Base-by-base conservation (phyloP, 192 early-diverging fungal species). In the Coemansia sp. region DNA sequence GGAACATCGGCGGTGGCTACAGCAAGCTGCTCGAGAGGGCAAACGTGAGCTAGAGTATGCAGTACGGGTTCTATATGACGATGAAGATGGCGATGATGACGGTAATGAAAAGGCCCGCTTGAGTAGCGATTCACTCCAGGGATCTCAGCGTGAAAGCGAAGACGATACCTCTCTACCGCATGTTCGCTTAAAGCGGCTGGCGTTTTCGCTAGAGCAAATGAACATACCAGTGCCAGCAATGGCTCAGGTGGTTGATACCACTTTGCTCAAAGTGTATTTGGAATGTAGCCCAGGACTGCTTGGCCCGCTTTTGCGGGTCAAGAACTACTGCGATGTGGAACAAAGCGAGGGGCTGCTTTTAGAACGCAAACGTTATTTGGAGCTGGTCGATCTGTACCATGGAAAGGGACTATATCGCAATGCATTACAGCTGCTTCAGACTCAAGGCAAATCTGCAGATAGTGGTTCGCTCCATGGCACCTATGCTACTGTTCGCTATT, bases 361-460 rank as follows among this genome's bases (percentile, higher is more conserved):
- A 28, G 82, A 88, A 30, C 80, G 83, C 54, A 82, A 86, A 80
- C 93, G 92, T 76, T 87, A 87, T 57, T 65, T 74, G 30, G 94
- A 96, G 71, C 70, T 99, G 12, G 87, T 96, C n/a, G 94, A 96
- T 56, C 80, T 99, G 45, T 99, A 97, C 69, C 82, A 90, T 40
- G 88, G 88, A 55, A 94, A 94, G 63, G 89, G 88, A 8, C 83
- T 90, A 23, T 93, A 95, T 72, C 83, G 84, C 21, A 93, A 93
- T 57, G 94, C 96, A 3, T 76, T 98, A 33, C 90, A 92, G 59
- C 81, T 93, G 21, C 77, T 97, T 21, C 80, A 83, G 50, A 73
- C 70, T 54, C 86, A 71, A 50, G 72, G 77, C 28, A 37, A 81
- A 35, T 55, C 83, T 39, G 51, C 73, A 15, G 30, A 68, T 3